Conservation (phyloP, 2,329 filamentous ascomycete genomes). For the Macroventuria anomochaeta region DNA sequence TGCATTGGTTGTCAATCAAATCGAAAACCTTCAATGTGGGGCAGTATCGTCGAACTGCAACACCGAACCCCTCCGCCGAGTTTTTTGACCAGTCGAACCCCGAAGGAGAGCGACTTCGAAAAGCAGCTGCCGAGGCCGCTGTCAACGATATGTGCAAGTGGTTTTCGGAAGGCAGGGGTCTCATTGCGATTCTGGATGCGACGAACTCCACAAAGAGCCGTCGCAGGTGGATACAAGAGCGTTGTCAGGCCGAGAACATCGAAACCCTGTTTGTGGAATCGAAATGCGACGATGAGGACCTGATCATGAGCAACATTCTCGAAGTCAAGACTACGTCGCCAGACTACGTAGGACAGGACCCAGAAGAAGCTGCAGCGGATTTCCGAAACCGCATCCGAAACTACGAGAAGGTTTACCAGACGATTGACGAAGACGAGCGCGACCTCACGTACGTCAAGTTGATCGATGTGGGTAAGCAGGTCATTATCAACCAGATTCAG, state of each 20-base stretch:
- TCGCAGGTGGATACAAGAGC: constrained; percentile 87
- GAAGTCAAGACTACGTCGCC: constrained; percentile 97
- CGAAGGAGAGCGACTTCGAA: constrained; percentile 88
- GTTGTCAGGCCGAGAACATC: constrained; percentile 75
- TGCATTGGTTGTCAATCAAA: constrained; percentile 94
- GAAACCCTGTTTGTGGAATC: constrained; percentile 97
- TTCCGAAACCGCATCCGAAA: constrained; percentile 94
- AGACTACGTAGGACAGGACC: constrained; percentile 93
- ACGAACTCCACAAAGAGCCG: constrained; percentile 94
- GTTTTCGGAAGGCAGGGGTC: constrained; percentile 78
- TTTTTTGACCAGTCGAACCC: constrained; percentile 93
- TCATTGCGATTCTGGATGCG: constrained; percentile 93
- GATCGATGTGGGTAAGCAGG: constrained; percentile 92
- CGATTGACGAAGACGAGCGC: constrained; percentile 86
- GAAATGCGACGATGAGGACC: constrained; percentile 91
- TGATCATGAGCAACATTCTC: constrained; percentile 98
- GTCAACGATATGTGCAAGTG: constrained; percentile 93
- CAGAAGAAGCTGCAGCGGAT: constrained; percentile 86
- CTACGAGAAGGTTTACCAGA: constrained; percentile 96
- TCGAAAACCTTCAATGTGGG: constrained; percentile 97
- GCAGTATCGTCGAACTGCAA: constrained; percentile 88
- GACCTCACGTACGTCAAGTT: constrained; percentile 95
- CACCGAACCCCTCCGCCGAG: constrained; percentile 87
- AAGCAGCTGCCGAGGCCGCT: constrained; percentile 87
- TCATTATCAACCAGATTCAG: constrained; percentile 97